These are phyloP conservation scores for Xylaria sp. DNA, from an alignment of 2,329 filamentous ascomycete species.

Conservation along the genomic window DNA sequence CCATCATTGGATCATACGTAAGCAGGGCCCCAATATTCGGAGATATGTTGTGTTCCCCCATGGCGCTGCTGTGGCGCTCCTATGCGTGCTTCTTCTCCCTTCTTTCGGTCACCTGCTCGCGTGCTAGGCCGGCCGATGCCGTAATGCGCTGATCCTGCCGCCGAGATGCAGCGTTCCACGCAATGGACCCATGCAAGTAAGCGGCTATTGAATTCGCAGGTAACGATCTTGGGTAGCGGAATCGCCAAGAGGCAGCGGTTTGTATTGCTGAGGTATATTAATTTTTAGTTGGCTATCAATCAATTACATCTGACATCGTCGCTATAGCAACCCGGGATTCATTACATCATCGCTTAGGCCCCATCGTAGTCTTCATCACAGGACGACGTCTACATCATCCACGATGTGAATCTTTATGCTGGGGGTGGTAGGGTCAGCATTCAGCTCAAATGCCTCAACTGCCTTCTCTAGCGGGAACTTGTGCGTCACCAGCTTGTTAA, in stretches of 20 bases:
- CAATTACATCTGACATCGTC: constrained; percentile 9
- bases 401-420: constrained; percentile 67
- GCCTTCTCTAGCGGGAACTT: constrained; percentile 66
- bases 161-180: constrained; percentile 11
- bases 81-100: constrained; percentile 6
- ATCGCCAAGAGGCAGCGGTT: not conserved
- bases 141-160: not conserved
- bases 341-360: constrained; percentile 1
- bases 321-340: not conserved
- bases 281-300: constrained; percentile 17
- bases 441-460: constrained; percentile 60
- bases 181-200: not conserved
- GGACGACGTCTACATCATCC: constrained; percentile 48
- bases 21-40: constrained; percentile 10
- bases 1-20: constrained; percentile 9
- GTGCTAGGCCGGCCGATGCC: not conserved
- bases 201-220: constrained; percentile 2
- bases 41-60: constrained; percentile 24
- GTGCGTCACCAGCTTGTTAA: constrained; percentile 68
- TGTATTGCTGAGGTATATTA: constrained; percentile 7
- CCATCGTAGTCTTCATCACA: constrained; percentile 23
- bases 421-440: constrained; percentile 55
- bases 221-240: not conserved
- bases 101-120: too few species aligned
- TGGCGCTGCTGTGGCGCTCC: not conserved